phyloP scores from a whole-genome alignment of 768 basidiomycete species.

The Tylopilus balloui region DNA sequence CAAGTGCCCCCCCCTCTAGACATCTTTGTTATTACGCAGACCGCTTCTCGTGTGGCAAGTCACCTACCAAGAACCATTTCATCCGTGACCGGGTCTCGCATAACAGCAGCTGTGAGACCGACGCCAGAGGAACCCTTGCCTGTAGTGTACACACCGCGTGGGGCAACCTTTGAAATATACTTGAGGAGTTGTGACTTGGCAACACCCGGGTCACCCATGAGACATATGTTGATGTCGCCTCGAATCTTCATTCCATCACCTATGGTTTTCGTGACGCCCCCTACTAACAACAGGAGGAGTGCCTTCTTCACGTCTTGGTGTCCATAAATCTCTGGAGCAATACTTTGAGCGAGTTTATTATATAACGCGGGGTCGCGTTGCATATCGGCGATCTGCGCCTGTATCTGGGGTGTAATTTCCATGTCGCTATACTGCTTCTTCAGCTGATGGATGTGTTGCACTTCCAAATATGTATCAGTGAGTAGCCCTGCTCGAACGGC shows the following conservation, averaged over 20 bases:
- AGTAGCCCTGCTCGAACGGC: constrained; percentile 94
- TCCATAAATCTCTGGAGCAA: constrained; percentile 98
- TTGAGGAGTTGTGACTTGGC: constrained; percentile 96
- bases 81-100: constrained; percentile 98
- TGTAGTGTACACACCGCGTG: constrained; percentile 96
- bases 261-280: constrained; percentile 92
- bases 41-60: background rate
- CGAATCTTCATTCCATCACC: constrained; percentile 99
- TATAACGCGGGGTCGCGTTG: constrained; percentile 77
- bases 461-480: constrained; percentile 96
- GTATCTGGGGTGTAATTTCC: constrained; percentile 86
- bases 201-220: constrained; percentile 99
- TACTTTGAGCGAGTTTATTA: constrained; percentile 82
- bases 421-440: constrained; percentile 97
- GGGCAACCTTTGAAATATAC: constrained; percentile 98
- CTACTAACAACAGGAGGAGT: constrained; percentile 83
- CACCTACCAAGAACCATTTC: constrained; percentile 95
- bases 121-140: constrained; percentile 98
- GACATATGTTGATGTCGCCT: constrained; percentile 93
- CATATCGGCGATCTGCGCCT: constrained; percentile 62
- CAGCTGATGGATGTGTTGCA: constrained; percentile 84
- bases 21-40: constrained; percentile 9
- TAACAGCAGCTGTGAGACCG: constrained; percentile 97
- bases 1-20: constrained; percentile 97
- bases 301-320: constrained; percentile 98